These are phyloP conservation scores for Monilinia aucupariae DNA, from an alignment of 2,329 filamentous ascomycete species.

Conservation along the genomic window DNA sequence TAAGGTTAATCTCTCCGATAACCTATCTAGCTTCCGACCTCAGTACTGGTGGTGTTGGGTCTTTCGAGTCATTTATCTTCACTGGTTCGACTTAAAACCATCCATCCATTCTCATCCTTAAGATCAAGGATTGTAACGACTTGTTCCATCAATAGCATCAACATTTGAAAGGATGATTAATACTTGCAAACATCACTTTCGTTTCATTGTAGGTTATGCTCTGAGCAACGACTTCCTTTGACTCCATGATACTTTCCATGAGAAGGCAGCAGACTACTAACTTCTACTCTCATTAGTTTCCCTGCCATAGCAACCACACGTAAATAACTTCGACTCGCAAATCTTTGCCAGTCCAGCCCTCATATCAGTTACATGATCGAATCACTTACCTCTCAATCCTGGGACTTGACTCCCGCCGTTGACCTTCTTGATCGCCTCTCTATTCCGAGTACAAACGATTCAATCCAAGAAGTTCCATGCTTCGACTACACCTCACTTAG, in stretches of 20 bases:
- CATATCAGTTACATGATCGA: constrained; percentile 9
- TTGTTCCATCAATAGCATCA: neutral
- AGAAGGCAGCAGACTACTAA: neutral
- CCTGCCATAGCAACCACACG: neutral
- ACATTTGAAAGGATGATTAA: neutral
- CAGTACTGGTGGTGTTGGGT: too few relatives aligned
- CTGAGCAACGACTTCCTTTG: neutral
- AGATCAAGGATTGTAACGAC: too few relatives aligned
- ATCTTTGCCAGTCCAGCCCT: neutral
- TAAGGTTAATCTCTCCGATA: too few relatives aligned
- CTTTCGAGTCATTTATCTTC: neutral
- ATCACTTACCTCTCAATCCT: neutral
- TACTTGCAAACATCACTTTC: neutral
- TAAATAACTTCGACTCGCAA: constrained; percentile 5
- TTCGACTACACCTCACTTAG: neutral
- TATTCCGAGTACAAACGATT: neutral
- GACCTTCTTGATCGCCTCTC: constrained; percentile 16
- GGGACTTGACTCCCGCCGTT: constrained; percentile 17
- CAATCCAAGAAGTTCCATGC: neutral
- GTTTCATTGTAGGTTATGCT: neutral
- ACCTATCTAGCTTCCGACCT: too few relatives aligned
- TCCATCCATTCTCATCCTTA: neutral
- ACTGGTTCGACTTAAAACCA: neutral
- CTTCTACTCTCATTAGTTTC: neutral
- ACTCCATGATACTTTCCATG: neutral